Base-by-base conservation (phyloP, 768 basidiomycete genomes). In the Tylopilus balloui region DNA sequence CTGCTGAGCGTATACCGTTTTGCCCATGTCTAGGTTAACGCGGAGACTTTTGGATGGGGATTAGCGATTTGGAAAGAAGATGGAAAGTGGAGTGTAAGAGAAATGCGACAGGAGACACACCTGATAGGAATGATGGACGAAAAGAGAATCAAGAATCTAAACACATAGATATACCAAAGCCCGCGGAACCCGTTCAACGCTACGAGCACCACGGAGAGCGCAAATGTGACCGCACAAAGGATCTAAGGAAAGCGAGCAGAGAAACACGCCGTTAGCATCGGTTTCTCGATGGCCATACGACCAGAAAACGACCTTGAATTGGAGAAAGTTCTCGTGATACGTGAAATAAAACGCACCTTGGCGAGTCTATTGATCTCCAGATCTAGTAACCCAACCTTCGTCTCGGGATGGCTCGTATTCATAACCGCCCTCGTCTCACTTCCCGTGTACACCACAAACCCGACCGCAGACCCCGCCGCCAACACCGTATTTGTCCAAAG, bases 11-110 rank as follows among this genome's bases (percentile, higher is more conserved):
- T 99, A 99, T 36, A 98, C 88, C 1, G 94, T 98, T 71, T 99
- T 99, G 48, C 96, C 96, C 94, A 99, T 98, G 67, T 99, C 96
- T 45, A 99, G 78, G 59, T 99, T 99, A 45, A 99, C 95, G n/a
- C 96, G 88, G 47, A 99, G 73, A 76, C 94, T 97, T 6, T 45
- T 13, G 14, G 14, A 0, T 27, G 45, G 17, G 38, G 1, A 27
- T 50, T 15, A 55, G 48, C 21, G 12, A 29, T 14, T 10, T 13
- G 12, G 11, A 11, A 20, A 14, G 6, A 4, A 17, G 10, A 17
- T 10, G 14, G 13, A 9, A 2, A 17, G n/a, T 3, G 7, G 23
- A 9, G 39, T n/a, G n/a, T n/a, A n/a, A 11, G 25, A 25, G 24
- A 28, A 35, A 23, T 19, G 42, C 42, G 15, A 14, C 13, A 9